Base-by-base conservation (phyloP, 1,139 yeast species). In the Groenewaldozyma sp. region DNA sequence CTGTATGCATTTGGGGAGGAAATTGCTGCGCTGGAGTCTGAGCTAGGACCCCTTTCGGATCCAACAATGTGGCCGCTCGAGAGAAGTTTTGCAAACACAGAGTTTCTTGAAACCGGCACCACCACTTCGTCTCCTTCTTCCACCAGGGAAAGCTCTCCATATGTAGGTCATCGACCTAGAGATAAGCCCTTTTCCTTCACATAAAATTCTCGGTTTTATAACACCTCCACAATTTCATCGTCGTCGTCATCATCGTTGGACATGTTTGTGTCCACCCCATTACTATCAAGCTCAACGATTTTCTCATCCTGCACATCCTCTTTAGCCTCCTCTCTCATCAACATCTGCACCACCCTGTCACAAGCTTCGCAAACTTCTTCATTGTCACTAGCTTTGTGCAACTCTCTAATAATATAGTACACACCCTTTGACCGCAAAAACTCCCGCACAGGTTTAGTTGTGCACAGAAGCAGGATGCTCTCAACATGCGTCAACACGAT, bases 321-420 rank as follows among this genome's bases (percentile, higher is more conserved):
- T n/a, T 69, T 68, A 14, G 77, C 81, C 54, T 87, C 97, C 53
- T 88, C 97, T 67, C 97, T 77, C 88, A 82, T 81, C 48, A 87
- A 68, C 79, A 84, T 73, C 57, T 87, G 88, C 16, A 86, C 97
- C n/a, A 56, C 50, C 10, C 64, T 49, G 42, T 60, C 67, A 37
- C 65, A 59, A 2, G 54, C 49, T 34, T 82, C 94, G 31, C 70
- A 68, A 16, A 86, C 71, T 19, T 73, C 73, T 36, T 81, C 91
- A 40, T 77, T 73, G 11, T 76, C 74, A 4, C 70, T 65, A 34
- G 73, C 78, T 54, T 81, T 78, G 56, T 91, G 95, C 40, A 91
- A 67, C 61, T 84, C 95, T 55, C 94, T 78, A 37, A 91, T 69
- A 45, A 91, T 61, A 14, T 94, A 81, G 56, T 91, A 91, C 1